Base-by-base conservation (phyloP, 129 eudicot species). In the Ambrosia trifida region DNA sequence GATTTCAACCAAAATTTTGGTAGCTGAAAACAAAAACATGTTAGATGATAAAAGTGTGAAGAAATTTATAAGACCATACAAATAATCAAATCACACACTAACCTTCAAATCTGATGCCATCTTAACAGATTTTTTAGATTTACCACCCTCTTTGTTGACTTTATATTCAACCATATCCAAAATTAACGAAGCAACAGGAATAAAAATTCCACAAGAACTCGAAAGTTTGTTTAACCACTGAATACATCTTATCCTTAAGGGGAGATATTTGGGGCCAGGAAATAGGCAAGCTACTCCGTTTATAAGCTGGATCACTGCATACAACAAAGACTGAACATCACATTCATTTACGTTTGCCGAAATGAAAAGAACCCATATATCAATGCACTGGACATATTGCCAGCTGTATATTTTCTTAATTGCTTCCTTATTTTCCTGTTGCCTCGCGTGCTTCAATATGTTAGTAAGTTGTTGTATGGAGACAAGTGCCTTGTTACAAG, bases 1-100 rank as follows among this genome's bases (percentile, higher is more conserved):
- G 89, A 82, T 76, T 90, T 95, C 56, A 95, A 83, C 83, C 87
- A 84, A 86, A 84, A 75, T 69, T 95, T 95, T 45, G 99, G 97
- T 60, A 95, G 79, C 99, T 95, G 89, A 81, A 80, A 68, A 54
- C 0, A 53, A 33, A 68, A 32, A 49, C 32, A 33, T 20, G 62
- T 80, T 43, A 68, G 58, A 30, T 13, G 30, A 30, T 68, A 64
- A 7, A 45, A 3, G 0, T 40, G 5, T 40, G 31, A 20, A 20
- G 3, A 72, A 35, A 3, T 0, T 60, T 2, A 12, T 50, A 10
- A 30, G 5, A 17, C 4, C 44, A 40, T 40, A 7, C 44, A 40
- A 40, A 40, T 40, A 40, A 24, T 24, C 28, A 24, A n/a, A 60
- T 17, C 45, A 41, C 51, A 5, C 35, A n/a, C 88, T 57, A 7